These are phyloP conservation scores for Lactarius hatsudake DNA, from an alignment of 768 basidiomycete genomes.

Conservation along the genomic window DNA sequence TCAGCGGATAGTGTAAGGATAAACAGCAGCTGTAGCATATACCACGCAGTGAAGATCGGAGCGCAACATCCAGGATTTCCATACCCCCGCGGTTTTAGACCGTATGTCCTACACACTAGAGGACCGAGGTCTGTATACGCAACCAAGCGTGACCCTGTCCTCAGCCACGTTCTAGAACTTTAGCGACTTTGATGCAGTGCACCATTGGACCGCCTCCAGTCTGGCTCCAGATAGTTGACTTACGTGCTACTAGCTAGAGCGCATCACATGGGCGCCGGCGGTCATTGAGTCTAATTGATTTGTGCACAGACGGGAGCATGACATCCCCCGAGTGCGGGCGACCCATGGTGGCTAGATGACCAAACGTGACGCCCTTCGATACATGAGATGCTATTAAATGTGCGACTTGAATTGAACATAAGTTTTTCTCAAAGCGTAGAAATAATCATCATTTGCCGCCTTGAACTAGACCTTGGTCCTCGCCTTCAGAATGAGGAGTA, in stretches of 20 bases:
- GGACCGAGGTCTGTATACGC: slow-evolving; percentile 26
- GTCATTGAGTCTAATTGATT: slow-evolving; percentile 33
- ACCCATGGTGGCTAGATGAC: slow-evolving; percentile 31
- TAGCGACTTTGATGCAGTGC: slow-evolving; percentile 30
- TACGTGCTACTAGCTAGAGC: not conserved
- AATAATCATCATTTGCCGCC: too few species aligned
- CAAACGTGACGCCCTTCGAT: slow-evolving; percentile 35
- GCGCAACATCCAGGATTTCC: slow-evolving; percentile 28
- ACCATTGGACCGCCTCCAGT: slow-evolving; percentile 28
- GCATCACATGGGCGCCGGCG: slow-evolving; percentile 31
- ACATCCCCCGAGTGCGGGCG: slow-evolving; percentile 29
- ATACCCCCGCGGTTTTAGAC: slow-evolving; percentile 34
- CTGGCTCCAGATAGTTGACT: not conserved
- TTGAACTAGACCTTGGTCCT: too few species aligned
- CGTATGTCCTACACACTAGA: slow-evolving; percentile 41
- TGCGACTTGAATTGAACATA: too few species aligned
- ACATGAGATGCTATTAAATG: not conserved
- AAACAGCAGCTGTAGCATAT: slow-evolving; percentile 51
- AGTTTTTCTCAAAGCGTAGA: too few species aligned
- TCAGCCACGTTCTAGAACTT: not conserved
- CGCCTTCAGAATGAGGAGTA: too few species aligned
- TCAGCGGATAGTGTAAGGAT: slow-evolving; percentile 17
- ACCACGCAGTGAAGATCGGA: slow-evolving; percentile 35
- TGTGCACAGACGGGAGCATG: slow-evolving; percentile 32
- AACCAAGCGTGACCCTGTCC: slow-evolving; percentile 9